phyloP scores from a whole-genome alignment of 371 early-diverging fungal genomes.

The Capillidium heterosporum region DNA sequence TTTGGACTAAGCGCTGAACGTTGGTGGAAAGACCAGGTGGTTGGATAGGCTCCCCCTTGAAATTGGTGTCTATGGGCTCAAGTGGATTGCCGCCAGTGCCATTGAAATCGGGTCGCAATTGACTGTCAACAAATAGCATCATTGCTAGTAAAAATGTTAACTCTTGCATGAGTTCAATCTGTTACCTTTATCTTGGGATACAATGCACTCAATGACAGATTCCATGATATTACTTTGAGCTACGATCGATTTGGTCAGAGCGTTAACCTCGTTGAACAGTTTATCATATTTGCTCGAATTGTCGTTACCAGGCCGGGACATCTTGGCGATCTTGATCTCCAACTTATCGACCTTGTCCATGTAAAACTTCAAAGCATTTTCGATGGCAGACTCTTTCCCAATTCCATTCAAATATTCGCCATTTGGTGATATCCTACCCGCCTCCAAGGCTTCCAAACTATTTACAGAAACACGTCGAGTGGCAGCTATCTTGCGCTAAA shows the following conservation, averaged over 20 bases:
- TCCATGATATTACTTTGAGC: conserved; percentile 42
- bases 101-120: not conserved
- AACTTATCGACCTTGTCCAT: no score
- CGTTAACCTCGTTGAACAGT: conserved; percentile 32
- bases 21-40: not conserved
- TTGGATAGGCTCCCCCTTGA: not conserved
- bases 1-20: not conserved
- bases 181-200: conserved; percentile 16
- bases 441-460: not conserved
- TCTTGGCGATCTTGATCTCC: no score
- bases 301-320: conserved; percentile 9
- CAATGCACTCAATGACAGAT: conserved; percentile 32
- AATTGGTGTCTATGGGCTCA: not conserved
- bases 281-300: conserved; percentile 20
- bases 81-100: not conserved
- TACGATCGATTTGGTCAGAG: conserved; percentile 30
- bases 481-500: not conserved
- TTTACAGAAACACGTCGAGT: conserved; percentile 1
- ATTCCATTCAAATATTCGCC: not conserved
- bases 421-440: not conserved
- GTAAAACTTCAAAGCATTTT: not conserved
- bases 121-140: not conserved
- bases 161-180: not conserved
- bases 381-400: not conserved
- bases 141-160: not conserved